Conservation (phyloP, 805 yeast genomes). For the Kodamaea sagamina region DNA sequence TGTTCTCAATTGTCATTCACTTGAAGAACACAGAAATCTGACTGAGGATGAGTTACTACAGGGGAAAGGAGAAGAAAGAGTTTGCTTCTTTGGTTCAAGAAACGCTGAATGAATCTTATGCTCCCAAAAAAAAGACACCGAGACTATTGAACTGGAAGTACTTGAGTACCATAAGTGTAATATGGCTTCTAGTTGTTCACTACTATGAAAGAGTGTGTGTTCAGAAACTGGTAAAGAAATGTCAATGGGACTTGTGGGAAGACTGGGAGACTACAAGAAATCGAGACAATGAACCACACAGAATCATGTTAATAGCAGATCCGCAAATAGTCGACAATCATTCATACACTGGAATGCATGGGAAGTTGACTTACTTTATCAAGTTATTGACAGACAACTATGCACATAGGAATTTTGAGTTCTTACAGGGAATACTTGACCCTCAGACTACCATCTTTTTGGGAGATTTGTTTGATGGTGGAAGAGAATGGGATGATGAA, state of each 20-base stretch:
- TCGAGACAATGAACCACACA: conserved; percentile 38
- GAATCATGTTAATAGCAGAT: conserved; percentile 74
- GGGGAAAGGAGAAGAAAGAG: conserved; percentile 22
- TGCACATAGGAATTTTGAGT: conserved; percentile 71
- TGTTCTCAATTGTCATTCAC: no score
- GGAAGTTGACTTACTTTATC: conserved; percentile 53
- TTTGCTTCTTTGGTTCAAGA: not conserved
- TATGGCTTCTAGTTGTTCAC: conserved; percentile 33
- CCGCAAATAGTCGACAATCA: conserved; percentile 91
- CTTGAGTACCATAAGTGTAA: conserved; percentile 15
- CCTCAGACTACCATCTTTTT: conserved; percentile 80
- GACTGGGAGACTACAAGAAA: conserved; percentile 40
- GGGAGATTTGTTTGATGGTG: conserved; percentile 95
- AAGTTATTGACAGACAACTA: conserved; percentile 71
- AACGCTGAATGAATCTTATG: not conserved
- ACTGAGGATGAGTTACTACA: conserved; percentile 19
- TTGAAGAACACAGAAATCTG: not conserved
- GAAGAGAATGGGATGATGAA: conserved; percentile 77
- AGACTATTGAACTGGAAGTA: conserved; percentile 13
- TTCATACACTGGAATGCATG: conserved; percentile 77
- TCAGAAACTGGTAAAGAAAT: conserved; percentile 23
- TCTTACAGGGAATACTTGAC: conserved; percentile 54
- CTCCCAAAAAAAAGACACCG: not conserved
- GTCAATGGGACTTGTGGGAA: conserved; percentile 70
- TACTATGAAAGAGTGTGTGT: conserved; percentile 36